Percentiles rank a stretch among this genome's conserved stretches.
Evolutionary conservation across 176 grass and related monocot genomes (phyloP).

Genomic region (Oryza meyeriana): DNA sequence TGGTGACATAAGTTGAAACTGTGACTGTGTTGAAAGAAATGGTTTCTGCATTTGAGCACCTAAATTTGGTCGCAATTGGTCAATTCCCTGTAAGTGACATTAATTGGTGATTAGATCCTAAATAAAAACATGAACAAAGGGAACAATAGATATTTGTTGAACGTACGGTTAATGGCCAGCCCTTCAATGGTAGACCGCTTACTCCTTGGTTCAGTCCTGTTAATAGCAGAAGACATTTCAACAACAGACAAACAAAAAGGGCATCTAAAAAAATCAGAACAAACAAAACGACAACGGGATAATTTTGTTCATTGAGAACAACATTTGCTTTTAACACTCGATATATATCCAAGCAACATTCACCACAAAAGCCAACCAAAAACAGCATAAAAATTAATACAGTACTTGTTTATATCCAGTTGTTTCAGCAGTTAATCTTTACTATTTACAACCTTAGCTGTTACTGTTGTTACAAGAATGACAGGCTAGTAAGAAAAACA

Average conservation of each 20-base stretch:
- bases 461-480: not conserved
- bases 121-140: slow-evolving; percentile 19
- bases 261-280: slow-evolving; percentile 20
- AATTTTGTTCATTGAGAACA: slow-evolving; percentile 19
- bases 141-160: not conserved
- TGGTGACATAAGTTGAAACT: slow-evolving; percentile 94
- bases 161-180: slow-evolving; percentile 97
- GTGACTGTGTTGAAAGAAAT: slow-evolving; percentile 80
- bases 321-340: slow-evolving; percentile 21
- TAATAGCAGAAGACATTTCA: slow-evolving; percentile 29
- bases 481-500: not conserved
- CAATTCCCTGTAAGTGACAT: slow-evolving; percentile 63
- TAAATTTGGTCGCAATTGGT: slow-evolving; percentile 82
- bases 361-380: slow-evolving; percentile 8
- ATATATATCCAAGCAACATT: slow-evolving; percentile 15
- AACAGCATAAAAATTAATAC: not conserved
- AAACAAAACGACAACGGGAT: not conserved
- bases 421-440: not conserved
- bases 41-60: slow-evolving; percentile 92
- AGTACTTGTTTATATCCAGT: not conserved
- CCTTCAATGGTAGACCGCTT: slow-evolving; percentile 91
- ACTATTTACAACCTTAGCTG: not conserved
- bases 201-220: slow-evolving; percentile 94
- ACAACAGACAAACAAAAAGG: not conserved
- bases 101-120: slow-evolving; percentile 26